Conservation (phyloP, 768 basidiomycete genomes). For the Rhizopogon salebrosus region DNA sequence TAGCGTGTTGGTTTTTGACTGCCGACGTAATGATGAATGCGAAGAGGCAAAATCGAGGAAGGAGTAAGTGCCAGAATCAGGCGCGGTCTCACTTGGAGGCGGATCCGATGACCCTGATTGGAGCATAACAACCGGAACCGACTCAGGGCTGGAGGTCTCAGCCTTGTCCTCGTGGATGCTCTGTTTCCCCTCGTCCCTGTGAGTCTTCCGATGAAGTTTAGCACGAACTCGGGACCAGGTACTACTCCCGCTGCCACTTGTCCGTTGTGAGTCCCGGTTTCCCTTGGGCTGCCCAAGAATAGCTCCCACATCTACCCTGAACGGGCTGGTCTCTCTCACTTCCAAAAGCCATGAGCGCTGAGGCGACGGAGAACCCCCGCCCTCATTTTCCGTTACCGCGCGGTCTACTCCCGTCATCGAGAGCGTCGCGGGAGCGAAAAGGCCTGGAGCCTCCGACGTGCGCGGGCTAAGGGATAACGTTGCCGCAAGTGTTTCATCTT, state of each 20-base stretch:
- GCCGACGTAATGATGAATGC: slow-evolving; percentile 14
- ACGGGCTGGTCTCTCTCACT: slow-evolving; percentile 41
- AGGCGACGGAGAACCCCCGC: slow-evolving; percentile 1
- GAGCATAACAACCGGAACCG: slow-evolving; percentile 27
- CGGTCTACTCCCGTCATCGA: slow-evolving; percentile 2
- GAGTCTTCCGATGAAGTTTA: slow-evolving; percentile 25
- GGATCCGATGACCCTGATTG: slow-evolving; percentile 11
- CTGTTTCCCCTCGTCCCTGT: slow-evolving; percentile 23
- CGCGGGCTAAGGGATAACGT: slow-evolving; percentile 42
- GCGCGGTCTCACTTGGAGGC: slow-evolving; percentile 16
- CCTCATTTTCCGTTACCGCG: slow-evolving; percentile 2
- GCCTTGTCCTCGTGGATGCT: slow-evolving; percentile 11
- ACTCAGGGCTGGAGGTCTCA: slow-evolving; percentile 21
- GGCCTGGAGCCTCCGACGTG: slow-evolving; percentile 27
- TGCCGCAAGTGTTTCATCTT: slow-evolving; percentile 33
- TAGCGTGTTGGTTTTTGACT: slow-evolving; percentile 22
- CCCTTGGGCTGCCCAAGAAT: slow-evolving; percentile 17
- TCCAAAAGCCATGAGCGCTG: slow-evolving; percentile 24
- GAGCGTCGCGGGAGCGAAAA: background rate
- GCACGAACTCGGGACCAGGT: slow-evolving; percentile 27
- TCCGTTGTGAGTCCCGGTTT: slow-evolving; percentile 16
- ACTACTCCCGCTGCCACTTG: slow-evolving; percentile 19
- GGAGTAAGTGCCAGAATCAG: slow-evolving; percentile 27
- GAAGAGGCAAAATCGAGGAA: slow-evolving; percentile 28
- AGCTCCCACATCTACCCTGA: slow-evolving; percentile 36